Evolutionary conservation across 164 flowering plant genomes (phyloP).

Genomic region (Houttuynia cordata): DNA sequence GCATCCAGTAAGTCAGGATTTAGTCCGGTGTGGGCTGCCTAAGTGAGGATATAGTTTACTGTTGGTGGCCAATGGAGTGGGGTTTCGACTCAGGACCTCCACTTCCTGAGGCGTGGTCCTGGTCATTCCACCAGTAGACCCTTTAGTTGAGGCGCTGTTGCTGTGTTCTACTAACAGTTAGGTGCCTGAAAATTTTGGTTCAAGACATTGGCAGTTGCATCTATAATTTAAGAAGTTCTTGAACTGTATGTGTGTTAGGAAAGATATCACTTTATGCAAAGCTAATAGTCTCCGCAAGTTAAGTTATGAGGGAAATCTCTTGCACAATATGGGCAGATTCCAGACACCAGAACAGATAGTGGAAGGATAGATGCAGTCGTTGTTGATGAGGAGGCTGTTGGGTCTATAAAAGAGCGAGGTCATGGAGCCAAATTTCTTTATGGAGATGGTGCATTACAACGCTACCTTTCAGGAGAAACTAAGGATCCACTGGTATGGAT

Average conservation of each 20-base stretch:
- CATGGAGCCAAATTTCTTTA: slow-evolving; percentile 68
- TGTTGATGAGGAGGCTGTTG: slow-evolving; percentile 72
- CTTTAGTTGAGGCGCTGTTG: no score
- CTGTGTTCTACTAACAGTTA: no score
- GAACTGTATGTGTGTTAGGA: background rate
- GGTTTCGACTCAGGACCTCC: no score
- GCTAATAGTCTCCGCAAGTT: no score
- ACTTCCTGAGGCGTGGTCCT: no score
- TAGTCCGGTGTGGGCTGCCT: no score
- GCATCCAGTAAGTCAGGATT: no score
- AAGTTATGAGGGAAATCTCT: background rate
- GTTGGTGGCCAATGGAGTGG: no score
- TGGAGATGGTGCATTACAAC: slow-evolving; percentile 68
- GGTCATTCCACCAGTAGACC: no score
- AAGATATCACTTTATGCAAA: no score
- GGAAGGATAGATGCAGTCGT: slow-evolving; percentile 76
- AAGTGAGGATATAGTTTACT: no score
- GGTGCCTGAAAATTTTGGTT: no score
- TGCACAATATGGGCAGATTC: slow-evolving; percentile 40
- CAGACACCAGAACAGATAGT: slow-evolving; percentile 65
- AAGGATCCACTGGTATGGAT: slow-evolving; percentile 33
- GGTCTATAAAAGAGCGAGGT: slow-evolving; percentile 24
- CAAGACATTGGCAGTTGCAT: background rate
- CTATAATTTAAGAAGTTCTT: background rate
- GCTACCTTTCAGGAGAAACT: slow-evolving; percentile 43